phyloP scores from a whole-genome alignment of 106 monocot species.

The Hemerocallis citrina region DNA sequence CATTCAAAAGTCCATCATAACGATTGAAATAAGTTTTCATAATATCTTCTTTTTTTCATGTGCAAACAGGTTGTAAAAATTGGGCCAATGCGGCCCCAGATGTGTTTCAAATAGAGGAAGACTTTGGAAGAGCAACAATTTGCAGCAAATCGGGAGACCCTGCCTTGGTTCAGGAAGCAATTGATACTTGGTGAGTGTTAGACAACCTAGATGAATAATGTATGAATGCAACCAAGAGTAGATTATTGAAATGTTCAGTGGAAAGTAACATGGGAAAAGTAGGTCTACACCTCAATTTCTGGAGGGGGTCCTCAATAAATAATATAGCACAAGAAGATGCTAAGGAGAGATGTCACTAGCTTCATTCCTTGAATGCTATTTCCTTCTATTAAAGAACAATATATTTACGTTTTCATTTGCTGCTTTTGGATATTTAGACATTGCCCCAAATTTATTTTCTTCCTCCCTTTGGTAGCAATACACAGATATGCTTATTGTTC shows the following conservation, averaged over 20 bases:
- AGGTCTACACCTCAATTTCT: too few relatives aligned
- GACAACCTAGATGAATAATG: too few relatives aligned
- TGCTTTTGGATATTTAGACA: too few relatives aligned
- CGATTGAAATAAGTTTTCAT: neutral
- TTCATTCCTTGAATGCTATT: too few relatives aligned
- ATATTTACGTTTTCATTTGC: too few relatives aligned
- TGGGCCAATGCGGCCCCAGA: conserved; percentile 77
- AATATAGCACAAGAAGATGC: neutral
- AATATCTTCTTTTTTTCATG: neutral
- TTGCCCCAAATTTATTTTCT: too few relatives aligned
- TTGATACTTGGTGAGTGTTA: conserved; percentile 82
- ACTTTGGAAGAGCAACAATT: conserved; percentile 91
- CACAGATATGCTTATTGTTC: neutral
- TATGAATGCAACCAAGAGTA: too few relatives aligned
- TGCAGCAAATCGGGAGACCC: conserved; percentile 60
- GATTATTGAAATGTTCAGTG: too few relatives aligned
- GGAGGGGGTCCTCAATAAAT: too few relatives aligned
- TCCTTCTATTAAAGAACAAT: too few relatives aligned
- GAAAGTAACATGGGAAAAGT: too few relatives aligned
- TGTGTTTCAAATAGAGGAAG: conserved; percentile 85
- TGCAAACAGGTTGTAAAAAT: conserved; percentile 82
- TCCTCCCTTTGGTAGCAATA: neutral
- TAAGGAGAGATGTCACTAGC: neutral
- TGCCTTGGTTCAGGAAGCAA: conserved; percentile 72
- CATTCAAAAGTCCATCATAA: neutral